Percentiles rank a stretch among this genome's conserved stretches.
Evolutionary conservation across 257 asterid genomes (phyloP).

Genomic region (Solanum etuberosum): DNA sequence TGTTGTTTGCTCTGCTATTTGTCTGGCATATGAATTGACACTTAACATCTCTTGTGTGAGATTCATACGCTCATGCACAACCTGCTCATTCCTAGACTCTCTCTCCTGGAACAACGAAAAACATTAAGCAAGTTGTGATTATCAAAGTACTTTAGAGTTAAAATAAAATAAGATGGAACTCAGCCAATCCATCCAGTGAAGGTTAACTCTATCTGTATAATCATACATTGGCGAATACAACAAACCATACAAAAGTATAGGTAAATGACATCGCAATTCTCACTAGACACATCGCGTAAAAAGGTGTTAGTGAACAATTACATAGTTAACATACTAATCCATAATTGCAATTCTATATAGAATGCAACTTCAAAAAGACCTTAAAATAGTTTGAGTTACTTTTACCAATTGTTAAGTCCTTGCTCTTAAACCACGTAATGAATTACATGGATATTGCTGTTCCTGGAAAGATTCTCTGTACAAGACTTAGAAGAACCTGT

Average conservation of each 20-base stretch:
- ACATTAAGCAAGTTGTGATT: neutral
- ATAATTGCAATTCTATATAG: no score
- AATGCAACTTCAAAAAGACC: neutral
- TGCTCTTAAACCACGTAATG: neutral
- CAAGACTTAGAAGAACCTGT: neutral
- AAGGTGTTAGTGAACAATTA: neutral
- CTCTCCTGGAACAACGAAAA: constrained; percentile 41
- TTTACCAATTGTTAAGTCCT: neutral
- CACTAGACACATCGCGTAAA: neutral
- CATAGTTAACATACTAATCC: neutral
- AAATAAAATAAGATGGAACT: neutral
- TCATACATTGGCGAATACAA: neutral
- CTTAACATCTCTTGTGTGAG: constrained; percentile 46
- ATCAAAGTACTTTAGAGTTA: neutral
- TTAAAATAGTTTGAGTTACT: neutral
- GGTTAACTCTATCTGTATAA: neutral
- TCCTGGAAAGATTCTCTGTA: neutral
- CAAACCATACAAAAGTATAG: neutral
- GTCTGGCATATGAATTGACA: constrained; percentile 70
- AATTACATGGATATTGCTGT: neutral
- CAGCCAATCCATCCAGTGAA: neutral
- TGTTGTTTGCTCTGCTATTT: constrained; percentile 76
- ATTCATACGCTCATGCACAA: constrained; percentile 34
- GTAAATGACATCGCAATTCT: neutral
- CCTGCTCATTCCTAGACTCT: constrained; percentile 30